These are phyloP conservation scores for Suhomyces sp. DNA, from an alignment of 805 yeast genomes.

Conservation along the genomic window DNA sequence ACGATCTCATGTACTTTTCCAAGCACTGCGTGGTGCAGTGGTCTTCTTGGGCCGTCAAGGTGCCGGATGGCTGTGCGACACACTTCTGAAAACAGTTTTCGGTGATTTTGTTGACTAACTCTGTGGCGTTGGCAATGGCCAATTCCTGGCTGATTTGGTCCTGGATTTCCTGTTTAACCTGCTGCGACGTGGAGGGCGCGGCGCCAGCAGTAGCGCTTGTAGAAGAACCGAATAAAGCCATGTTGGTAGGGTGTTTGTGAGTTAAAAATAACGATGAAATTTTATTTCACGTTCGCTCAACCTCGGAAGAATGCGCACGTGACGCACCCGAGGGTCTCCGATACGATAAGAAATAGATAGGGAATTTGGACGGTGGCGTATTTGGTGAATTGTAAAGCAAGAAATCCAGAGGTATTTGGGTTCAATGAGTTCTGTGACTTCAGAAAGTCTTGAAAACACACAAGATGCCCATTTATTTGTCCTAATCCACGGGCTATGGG, in stretches of 20 bases:
- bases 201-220: slow-evolving; percentile 1
- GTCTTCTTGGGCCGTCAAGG: slow-evolving; percentile 50
- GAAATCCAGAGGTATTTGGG: neutral
- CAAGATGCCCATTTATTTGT: slow-evolving; percentile 36
- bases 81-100: slow-evolving; percentile 86
- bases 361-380: neutral
- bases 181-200: slow-evolving; percentile 27
- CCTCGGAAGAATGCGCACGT: neutral
- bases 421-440: neutral
- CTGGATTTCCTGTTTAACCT: slow-evolving; percentile 61
- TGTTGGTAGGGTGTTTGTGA: neutral
- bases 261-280: neutral
- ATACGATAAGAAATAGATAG: neutral
- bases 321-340: neutral
- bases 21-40: slow-evolving; percentile 74
- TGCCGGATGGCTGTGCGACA: slow-evolving; percentile 56
- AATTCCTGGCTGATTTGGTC: slow-evolving; percentile 74
- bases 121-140: slow-evolving; percentile 89
- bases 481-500: slow-evolving; percentile 44
- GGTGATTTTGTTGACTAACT: slow-evolving; percentile 77
- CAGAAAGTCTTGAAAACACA: neutral
- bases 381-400: neutral
- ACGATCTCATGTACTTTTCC: slow-evolving; percentile 84
- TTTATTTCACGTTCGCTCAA: neutral
- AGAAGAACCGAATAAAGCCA: slow-evolving; percentile 16